A percentile compares a stretch with the other conserved stretches of the same genome.
phyloP scores from a whole-genome alignment of 352 stramenopile species.

The Aphanomyces invadans region DNA sequence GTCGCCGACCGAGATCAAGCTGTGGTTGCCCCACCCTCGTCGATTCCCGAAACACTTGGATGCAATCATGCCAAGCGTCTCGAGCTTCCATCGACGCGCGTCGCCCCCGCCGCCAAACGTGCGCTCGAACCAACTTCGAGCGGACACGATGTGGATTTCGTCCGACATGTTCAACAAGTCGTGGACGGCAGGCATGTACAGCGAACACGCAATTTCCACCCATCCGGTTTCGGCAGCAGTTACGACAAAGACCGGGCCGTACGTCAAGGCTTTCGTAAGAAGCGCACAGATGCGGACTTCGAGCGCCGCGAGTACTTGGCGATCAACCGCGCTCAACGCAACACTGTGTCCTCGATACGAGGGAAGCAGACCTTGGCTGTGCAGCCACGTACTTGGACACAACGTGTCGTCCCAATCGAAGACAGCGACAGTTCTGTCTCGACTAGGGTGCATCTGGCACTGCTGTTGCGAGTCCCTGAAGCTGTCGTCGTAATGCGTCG shows the following conservation, averaged over 20 bases:
- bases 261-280: conserved; percentile 62
- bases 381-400: conserved; percentile 78
- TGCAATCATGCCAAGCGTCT: conserved; percentile 81
- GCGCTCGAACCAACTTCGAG: conserved; percentile 79
- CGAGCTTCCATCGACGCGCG: conserved; percentile 74
- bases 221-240: conserved; percentile 74
- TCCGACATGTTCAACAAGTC: conserved; percentile 46
- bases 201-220: conserved; percentile 73
- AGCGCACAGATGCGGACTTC: conserved; percentile 25
- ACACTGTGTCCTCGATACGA: conserved; percentile 75
- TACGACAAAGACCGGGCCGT: conserved; percentile 79
- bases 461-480: neutral
- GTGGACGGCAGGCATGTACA: conserved; percentile 65
- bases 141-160: conserved; percentile 81
- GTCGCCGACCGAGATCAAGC: conserved; percentile 75
- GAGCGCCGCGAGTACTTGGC: conserved; percentile 4
- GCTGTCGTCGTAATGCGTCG: neutral
- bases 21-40: conserved; percentile 46
- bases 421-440: conserved; percentile 63
- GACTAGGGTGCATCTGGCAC: neutral
- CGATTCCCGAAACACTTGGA: conserved; percentile 60
- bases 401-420: conserved; percentile 87
- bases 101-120: conserved; percentile 70
- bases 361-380: conserved; percentile 67
- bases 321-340: conserved; percentile 48